These are phyloP conservation scores for Uronychia setigera DNA, from an alignment of 73 alveolate species.

Conservation along the genomic window DNA sequence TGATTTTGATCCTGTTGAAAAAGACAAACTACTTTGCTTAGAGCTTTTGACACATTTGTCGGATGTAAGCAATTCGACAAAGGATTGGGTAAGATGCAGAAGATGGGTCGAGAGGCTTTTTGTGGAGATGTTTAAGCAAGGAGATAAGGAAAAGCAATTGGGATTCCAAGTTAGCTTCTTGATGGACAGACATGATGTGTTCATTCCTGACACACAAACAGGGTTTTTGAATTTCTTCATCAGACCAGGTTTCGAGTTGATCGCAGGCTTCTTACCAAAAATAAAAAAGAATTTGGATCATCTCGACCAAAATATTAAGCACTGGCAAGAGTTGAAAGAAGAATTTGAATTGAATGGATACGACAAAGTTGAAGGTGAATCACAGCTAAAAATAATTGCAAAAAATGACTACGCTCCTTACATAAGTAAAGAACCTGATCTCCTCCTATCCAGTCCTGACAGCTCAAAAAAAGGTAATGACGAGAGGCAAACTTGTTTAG, in stretches of 20 bases:
- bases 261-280: background rate
- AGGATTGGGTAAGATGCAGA: slow-evolving; percentile 26
- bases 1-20: background rate
- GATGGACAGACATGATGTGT: slow-evolving; percentile 12
- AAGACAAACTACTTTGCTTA: background rate
- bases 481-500: no score
- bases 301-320: slow-evolving; percentile 5
- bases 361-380: background rate
- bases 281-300: slow-evolving; percentile 7
- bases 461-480: no score
- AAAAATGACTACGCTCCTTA: background rate
- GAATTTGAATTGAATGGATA: slow-evolving; percentile 1
- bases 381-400: background rate
- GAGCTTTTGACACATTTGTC: slow-evolving; percentile 16
- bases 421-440: background rate
- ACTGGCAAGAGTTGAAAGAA: slow-evolving; percentile 16
- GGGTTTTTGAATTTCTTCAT: slow-evolving; percentile 10
- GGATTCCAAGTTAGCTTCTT: slow-evolving; percentile 3
- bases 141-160: slow-evolving; percentile 13
- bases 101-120: slow-evolving; percentile 10
- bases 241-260: slow-evolving; percentile 9
- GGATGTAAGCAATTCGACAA: slow-evolving; percentile 43
- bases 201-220: slow-evolving; percentile 2
- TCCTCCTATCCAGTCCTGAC: no score
- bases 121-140: slow-evolving; percentile 22